Evolutionary conservation across 2,329 filamentous ascomycete genomes (phyloP).

Genomic region (Xylaria arbuscula): DNA sequence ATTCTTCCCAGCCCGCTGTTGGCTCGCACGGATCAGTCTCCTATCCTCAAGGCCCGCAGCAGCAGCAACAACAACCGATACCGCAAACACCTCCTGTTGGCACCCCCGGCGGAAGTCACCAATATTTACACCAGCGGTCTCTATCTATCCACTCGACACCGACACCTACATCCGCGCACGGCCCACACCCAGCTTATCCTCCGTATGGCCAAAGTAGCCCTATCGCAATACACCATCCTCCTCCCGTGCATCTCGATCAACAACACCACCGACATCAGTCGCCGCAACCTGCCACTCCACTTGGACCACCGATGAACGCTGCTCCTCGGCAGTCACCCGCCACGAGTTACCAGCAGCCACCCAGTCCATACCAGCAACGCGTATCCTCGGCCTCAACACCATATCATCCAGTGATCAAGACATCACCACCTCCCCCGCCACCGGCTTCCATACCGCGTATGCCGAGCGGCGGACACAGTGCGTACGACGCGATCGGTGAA

Average conservation of each 20-base stretch:
- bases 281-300: slow-evolving; percentile 66
- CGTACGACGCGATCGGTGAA: slow-evolving; percentile 58
- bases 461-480: slow-evolving; percentile 56
- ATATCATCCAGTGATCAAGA: slow-evolving; percentile 49
- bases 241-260: slow-evolving; percentile 50
- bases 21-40: slow-evolving; percentile 49
- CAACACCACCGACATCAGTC: slow-evolving; percentile 57
- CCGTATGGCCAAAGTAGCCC: slow-evolving; percentile 66
- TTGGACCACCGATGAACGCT: slow-evolving; percentile 61
- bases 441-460: slow-evolving; percentile 53
- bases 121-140: slow-evolving; percentile 60
- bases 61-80: slow-evolving; percentile 47
- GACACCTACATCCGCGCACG: slow-evolving; percentile 71
- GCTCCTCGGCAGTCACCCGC: slow-evolving; percentile 59
- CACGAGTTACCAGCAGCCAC: slow-evolving; percentile 60
- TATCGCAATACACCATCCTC: slow-evolving; percentile 57
- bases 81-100: slow-evolving; percentile 64
- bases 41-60: slow-evolving; percentile 54
- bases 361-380: slow-evolving; percentile 71
- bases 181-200: slow-evolving; percentile 64
- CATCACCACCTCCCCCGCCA: slow-evolving; percentile 53
- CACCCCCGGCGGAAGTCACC: slow-evolving; percentile 53
- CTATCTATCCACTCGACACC: slow-evolving; percentile 69
- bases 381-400: slow-evolving; percentile 47
- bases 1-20: slow-evolving; percentile 53